phyloP scores from a whole-genome alignment of 2,329 filamentous ascomycete genomes.

The Penicillium sp. region DNA sequence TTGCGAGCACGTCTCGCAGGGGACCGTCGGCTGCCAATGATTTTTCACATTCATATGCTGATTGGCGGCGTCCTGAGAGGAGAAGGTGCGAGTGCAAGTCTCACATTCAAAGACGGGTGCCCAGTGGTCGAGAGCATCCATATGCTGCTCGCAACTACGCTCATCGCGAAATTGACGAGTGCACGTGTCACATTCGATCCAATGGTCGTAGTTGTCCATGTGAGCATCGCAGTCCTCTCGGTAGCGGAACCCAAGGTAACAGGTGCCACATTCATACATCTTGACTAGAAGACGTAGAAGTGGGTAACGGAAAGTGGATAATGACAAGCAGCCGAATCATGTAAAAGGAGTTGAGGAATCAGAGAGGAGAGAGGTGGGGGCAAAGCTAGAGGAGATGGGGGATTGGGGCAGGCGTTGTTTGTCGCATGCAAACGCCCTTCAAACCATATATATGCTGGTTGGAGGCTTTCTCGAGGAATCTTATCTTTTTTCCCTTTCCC shows the following conservation, averaged over 20 bases:
- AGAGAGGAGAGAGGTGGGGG: background rate
- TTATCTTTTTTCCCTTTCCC: no score
- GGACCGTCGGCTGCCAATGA: background rate
- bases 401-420: background rate
- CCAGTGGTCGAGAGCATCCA: background rate
- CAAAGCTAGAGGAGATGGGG: background rate
- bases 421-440: background rate
- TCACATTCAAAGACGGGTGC: slow-evolving; percentile 16
- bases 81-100: slow-evolving; percentile 19
- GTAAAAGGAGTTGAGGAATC: background rate
- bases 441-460: background rate
- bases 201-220: background rate
- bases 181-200: background rate
- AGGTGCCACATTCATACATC: background rate
- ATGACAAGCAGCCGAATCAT: background rate
- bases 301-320: background rate
- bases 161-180: background rate
- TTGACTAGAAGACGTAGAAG: background rate
- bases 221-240: background rate
- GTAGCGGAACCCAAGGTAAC: background rate
- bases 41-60: slow-evolving; percentile 23
- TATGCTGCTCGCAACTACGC: background rate
- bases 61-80: slow-evolving; percentile 6
- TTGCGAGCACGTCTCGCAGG: background rate
- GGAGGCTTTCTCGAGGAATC: no score